phyloP scores from a whole-genome alignment of 2,329 filamentous ascomycete species.

The Microcyclospora tardicrescens region DNA sequence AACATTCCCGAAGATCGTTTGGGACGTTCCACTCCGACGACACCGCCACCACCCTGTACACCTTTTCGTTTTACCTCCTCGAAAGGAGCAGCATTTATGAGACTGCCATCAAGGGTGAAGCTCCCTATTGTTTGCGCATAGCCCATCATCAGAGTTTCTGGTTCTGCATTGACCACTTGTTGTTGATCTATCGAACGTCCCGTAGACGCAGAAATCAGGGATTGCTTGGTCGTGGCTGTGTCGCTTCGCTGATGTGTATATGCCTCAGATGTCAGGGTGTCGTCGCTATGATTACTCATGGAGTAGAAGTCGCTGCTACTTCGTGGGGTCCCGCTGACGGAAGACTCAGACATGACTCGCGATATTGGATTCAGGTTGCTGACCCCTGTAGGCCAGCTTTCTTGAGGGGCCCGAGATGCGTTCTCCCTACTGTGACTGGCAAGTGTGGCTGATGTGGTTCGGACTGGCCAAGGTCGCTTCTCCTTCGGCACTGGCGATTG shows the following conservation, averaged over 20 bases:
- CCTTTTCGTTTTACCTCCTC: conserved; percentile 94
- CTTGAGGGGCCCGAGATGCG: conserved; percentile 21
- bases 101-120: conserved; percentile 79
- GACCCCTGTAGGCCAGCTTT: conserved; percentile 25
- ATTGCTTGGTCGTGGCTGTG: conserved; percentile 34
- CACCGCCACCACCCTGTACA: conserved; percentile 70
- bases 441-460: background rate
- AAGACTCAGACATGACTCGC: conserved; percentile 64
- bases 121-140: conserved; percentile 89
- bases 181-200: conserved; percentile 20
- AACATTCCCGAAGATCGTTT: conserved; percentile 71
- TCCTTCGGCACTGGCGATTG: conserved; percentile 15
- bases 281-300: conserved; percentile 84
- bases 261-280: conserved; percentile 74
- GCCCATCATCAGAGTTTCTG: conserved; percentile 91
- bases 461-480: conserved; percentile 17
- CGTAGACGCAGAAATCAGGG: conserved; percentile 28
- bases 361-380: conserved; percentile 47
- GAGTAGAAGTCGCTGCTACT: conserved; percentile 95
- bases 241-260: conserved; percentile 40
- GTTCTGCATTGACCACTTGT: conserved; percentile 31
- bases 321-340: conserved; percentile 63
- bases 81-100: conserved; percentile 80
- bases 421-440: no score
- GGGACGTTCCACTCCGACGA: conserved; percentile 63